A percentile compares a stretch with the other conserved stretches of the same genome.
Evolutionary conservation across 768 basidiomycete genomes (phyloP).

Genomic region (Tulasnella sp.): DNA sequence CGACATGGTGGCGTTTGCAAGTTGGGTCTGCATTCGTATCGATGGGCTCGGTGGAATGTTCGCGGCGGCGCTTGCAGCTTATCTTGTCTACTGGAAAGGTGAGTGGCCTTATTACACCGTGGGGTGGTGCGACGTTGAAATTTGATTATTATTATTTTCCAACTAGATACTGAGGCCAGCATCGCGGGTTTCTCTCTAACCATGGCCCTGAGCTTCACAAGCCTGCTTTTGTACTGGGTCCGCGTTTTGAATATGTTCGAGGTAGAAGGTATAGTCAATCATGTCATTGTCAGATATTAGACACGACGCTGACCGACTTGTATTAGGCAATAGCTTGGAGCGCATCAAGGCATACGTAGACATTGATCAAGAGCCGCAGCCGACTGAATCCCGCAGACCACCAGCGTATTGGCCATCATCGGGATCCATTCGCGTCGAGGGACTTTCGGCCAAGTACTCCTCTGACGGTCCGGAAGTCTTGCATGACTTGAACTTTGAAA

Average conservation of each 20-base stretch:
- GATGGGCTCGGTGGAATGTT: conserved; percentile 53
- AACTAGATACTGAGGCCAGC: conserved; percentile 30
- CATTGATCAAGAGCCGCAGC: conserved; percentile 45
- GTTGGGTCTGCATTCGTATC: conserved; percentile 43
- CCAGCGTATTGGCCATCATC: conserved; percentile 57
- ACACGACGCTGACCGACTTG: not conserved
- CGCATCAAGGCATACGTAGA: conserved; percentile 45
- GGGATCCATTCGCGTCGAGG: conserved; percentile 42
- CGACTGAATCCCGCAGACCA: conserved; percentile 35
- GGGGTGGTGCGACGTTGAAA: not conserved
- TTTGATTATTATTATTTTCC: not conserved
- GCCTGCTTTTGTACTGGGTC: conserved; percentile 40
- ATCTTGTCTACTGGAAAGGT: conserved; percentile 39
- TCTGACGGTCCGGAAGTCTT: conserved; percentile 49
- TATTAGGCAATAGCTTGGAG: conserved; percentile 31
- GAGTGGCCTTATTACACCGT: not conserved
- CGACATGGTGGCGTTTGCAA: conserved; percentile 13
- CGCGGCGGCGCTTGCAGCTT: conserved; percentile 43
- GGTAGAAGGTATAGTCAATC: conserved; percentile 33
- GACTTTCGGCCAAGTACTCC: conserved; percentile 42
- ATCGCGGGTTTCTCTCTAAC: conserved; percentile 33
- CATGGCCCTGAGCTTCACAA: conserved; percentile 46
- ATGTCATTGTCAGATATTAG: no score
- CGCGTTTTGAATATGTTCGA: conserved; percentile 38
- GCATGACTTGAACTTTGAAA: conserved; percentile 46